Evolutionary conservation across 176 grass and related monocot species (phyloP).

Genomic region (Aegilops sharonensis): DNA sequence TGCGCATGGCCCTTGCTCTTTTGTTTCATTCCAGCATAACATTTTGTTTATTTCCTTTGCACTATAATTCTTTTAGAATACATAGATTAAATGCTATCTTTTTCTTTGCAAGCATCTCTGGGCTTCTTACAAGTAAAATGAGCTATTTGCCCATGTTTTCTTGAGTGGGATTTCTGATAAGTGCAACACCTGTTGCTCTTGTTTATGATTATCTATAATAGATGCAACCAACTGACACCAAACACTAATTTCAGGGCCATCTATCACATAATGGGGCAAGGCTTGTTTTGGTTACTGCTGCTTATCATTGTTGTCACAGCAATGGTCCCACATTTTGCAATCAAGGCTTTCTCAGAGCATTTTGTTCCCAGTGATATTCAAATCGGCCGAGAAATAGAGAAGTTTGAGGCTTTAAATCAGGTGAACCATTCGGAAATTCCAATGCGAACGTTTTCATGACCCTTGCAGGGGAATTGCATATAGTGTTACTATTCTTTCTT

Average conservation of each 20-base stretch:
- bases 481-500: slow-evolving; percentile 10
- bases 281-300: slow-evolving; percentile 68
- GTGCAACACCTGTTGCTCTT: not conserved
- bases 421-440: slow-evolving; percentile 44
- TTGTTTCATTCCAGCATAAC: not conserved
- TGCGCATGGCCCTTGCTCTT: not conserved
- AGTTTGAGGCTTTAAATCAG: slow-evolving; percentile 44
- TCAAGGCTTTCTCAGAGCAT: slow-evolving; percentile 59
- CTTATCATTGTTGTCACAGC: slow-evolving; percentile 53
- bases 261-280: slow-evolving; percentile 68
- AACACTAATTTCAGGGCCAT: slow-evolving; percentile 55
- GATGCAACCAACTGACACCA: slow-evolving; percentile 14
- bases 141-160: not conserved
- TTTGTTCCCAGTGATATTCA: slow-evolving; percentile 69
- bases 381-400: slow-evolving; percentile 76
- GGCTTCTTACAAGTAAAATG: slow-evolving; percentile 4
- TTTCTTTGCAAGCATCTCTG: not conserved
- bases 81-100: not conserved
- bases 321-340: slow-evolving; percentile 68
- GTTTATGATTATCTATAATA: not conserved
- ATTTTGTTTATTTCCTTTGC: slow-evolving; percentile 4
- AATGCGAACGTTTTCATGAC: slow-evolving; percentile 53
- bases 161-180: not conserved
- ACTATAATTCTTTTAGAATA: not conserved
- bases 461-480: slow-evolving; percentile 22